Base-by-base conservation (phyloP, 2,329 filamentous ascomycete species). In the Gremmenia infestans region DNA sequence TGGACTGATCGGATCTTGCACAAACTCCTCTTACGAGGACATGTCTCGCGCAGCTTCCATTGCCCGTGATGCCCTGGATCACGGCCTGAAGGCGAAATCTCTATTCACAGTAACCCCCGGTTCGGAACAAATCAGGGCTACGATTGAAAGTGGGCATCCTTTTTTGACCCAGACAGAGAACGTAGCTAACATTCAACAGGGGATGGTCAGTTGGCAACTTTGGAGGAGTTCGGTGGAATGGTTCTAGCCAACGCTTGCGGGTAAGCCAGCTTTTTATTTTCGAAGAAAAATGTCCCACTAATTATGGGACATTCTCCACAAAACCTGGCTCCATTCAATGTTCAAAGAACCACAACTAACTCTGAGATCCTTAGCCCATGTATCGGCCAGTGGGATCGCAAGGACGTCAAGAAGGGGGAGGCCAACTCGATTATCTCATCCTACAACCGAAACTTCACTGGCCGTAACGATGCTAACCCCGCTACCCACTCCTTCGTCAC, bases 361-460 rank as follows among this genome's bases (percentile, higher is more conserved):
- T 32, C 28, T 12, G 9, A 11, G 2, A 32, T 32, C 25, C 6
- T 12, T 32, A 32, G 28, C 11, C 28, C 28, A 4, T 32, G 28
- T 9, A 32, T 32, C 9, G 28, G 28, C 11, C 93, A 97, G 76
- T 97, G 94, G 94, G 91, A 97, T 71, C 88, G 94, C 66, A 81
- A 79, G 64, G 93, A 97, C 67, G 91, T 97, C 55, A 88, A 92
- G 82, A 97, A 97, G 85, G 93, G 93, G 65, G 86, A 89, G 68
- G 80, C 91, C 69, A 99, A 99, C 86, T 95, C 91, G 6, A 99
- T 99, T 73, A 81, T 99, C 72, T 97, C 92, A 48, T 97, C 94
- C 28, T 99, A 97, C 87, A 99, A 99, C 88, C 91, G 94, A 77
- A 97, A 99, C 86, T 97, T 99, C 81, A 97, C 93, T 60, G 93